Conservation (phyloP, 441 rosid species). For the Macaranga tanarius region DNA sequence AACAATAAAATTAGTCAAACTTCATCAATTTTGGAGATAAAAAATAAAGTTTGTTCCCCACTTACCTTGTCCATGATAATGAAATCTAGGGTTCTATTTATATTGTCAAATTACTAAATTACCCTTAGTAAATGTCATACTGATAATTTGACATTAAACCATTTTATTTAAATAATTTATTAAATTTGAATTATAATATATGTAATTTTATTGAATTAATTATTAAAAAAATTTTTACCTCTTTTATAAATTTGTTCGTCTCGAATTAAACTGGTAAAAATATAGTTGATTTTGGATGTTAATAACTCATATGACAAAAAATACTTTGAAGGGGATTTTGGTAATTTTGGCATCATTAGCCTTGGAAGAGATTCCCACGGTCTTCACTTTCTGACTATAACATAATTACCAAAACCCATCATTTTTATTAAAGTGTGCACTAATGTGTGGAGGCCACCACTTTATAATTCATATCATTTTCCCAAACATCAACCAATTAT, state of each 20-base stretch:
- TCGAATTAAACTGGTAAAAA: too few species aligned
- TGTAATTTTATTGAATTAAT: too few species aligned
- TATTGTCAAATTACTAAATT: neutral
- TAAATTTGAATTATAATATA: too few species aligned
- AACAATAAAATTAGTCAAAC: slow-evolving; percentile 38
- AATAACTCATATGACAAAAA: too few species aligned
- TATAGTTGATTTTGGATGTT: too few species aligned
- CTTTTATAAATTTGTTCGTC: too few species aligned
- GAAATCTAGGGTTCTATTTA: neutral
- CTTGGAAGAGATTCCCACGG: slow-evolving; percentile 19
- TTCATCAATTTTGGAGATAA: slow-evolving; percentile 49
- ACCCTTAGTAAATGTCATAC: neutral
- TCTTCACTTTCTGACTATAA: slow-evolving; percentile 5
- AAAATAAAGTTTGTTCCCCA: slow-evolving; percentile 54
- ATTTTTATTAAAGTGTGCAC: slow-evolving; percentile 19
- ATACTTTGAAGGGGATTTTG: slow-evolving; percentile 5
- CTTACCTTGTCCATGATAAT: slow-evolving; percentile 35
- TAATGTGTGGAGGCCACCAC: slow-evolving; percentile 16
- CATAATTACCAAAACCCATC: slow-evolving; percentile 13
- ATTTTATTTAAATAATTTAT: too few species aligned
- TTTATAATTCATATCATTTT: neutral
- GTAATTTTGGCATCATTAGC: neutral
- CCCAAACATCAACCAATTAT: neutral
- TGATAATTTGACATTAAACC: too few species aligned
- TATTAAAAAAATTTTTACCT: too few species aligned